phyloP scores from a whole-genome alignment of 805 yeast species.

The Millerozyma acaciae region DNA sequence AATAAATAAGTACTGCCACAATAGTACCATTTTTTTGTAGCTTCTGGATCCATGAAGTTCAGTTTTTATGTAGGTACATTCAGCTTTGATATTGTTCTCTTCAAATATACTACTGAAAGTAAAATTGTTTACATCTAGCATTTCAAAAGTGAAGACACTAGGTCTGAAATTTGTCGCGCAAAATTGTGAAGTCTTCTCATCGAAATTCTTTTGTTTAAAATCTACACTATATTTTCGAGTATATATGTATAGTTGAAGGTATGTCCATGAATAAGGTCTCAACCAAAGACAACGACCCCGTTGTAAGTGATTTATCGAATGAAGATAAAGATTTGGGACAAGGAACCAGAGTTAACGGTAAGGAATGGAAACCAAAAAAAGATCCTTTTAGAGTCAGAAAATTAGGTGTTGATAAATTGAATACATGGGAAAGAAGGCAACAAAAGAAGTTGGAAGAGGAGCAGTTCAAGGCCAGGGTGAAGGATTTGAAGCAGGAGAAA shows the following conservation, averaged over 20 bases:
- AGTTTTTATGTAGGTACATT: too few relatives aligned
- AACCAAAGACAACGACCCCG: neutral
- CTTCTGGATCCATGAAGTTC: too few relatives aligned
- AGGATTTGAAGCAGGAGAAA: constrained; percentile 76
- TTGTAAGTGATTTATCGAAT: neutral
- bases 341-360: constrained; percentile 59
- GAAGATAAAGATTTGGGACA: constrained; percentile 30
- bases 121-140: too few relatives aligned
- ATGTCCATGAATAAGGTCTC: constrained; percentile 1
- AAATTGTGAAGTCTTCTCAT: too few relatives aligned
- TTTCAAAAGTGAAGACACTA: too few relatives aligned
- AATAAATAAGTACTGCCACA: too few relatives aligned
- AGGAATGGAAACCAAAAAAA: constrained; percentile 68
- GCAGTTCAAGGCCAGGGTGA: constrained; percentile 63
- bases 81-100: too few relatives aligned
- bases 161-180: too few relatives aligned
- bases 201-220: neutral
- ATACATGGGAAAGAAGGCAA: constrained; percentile 64
- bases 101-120: too few relatives aligned
- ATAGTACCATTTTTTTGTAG: too few relatives aligned
- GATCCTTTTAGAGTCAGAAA: constrained; percentile 64
- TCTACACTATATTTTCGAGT: neutral
- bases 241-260: neutral
- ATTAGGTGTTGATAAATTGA: constrained; percentile 47
- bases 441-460: constrained; percentile 62